Evolutionary conservation across 192 early-diverging fungal species (phyloP), one percentile per base, ranked within the genome.

Genomic region (Funneliformis geosporum): DNA sequence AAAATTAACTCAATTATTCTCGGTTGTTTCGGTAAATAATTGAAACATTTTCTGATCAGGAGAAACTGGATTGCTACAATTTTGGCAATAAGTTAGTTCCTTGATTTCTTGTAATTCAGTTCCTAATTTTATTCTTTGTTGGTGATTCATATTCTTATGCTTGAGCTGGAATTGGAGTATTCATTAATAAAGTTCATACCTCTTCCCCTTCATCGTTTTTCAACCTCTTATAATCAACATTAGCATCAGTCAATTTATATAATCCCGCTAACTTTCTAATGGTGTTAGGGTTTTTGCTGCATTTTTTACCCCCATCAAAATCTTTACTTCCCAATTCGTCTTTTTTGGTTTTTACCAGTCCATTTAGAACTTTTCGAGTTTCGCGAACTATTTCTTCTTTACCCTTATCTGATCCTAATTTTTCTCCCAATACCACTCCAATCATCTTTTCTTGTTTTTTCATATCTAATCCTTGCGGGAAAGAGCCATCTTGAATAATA

Each of bases 321-420:
- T 72, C 70, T 16, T 72, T 72, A 16, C 2, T 42, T 5, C 42
- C 39, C n/a, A 43, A 39, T 72, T 72, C 70, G 9, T 72, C 23
- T 8, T 44, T 16, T 72, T 72, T 72, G n/a, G 46, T 42, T 46
- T 72, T n/a, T n/a, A 72, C 70, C 16, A 72, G 44, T 16, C 70
- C 70, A 72, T 72, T 72, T 72, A 72, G 44, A 72, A 72, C 70
- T 2, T 39, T 72, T 39, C 70, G 70, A n/a, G 70, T 72, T 72
- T 72, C 70, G 6, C 44, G 5, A 43, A 72, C 25, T 25, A 72
- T 42, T 72, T 72, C 46, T 16, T 72, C 70, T 72, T 72, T 72
- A 43, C 43, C 70, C 5, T 3, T 12, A 43, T 47, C 46, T 72
- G n/a, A n/a, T n/a, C n/a, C n/a, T n/a, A 72, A 72, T 27, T 43